phyloP scores from a whole-genome alignment of 2,329 filamentous ascomycete species.

The Colletotrichum somersetense region DNA sequence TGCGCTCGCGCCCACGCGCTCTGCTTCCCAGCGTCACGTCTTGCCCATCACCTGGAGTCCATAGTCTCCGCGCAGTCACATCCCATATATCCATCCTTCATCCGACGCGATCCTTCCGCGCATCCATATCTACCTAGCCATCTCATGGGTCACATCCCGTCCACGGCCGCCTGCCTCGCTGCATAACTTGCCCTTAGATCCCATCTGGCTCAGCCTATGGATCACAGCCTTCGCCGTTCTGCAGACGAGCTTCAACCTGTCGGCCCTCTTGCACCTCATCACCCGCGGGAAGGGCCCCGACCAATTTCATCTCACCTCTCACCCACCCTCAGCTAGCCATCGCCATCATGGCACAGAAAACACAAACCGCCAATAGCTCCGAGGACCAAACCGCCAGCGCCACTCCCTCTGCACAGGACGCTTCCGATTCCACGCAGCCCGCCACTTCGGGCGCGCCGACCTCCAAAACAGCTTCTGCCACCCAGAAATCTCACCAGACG shows the following conservation, averaged over 20 bases:
- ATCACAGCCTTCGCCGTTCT: constrained; percentile 32
- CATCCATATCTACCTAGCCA: constrained; percentile 11
- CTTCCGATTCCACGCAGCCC: constrained; percentile 41
- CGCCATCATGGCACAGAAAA: constrained; percentile 42
- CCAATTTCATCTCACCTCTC: constrained; percentile 16
- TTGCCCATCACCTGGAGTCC: neutral
- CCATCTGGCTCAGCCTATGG: constrained; percentile 30
- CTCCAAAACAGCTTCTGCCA: constrained; percentile 33
- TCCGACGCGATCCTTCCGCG: constrained; percentile 1
- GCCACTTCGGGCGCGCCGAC: constrained; percentile 30
- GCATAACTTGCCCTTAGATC: constrained; percentile 17
- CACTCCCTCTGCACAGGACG: constrained; percentile 40
- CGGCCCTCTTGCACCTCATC: constrained; percentile 41
- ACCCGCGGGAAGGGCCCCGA: constrained; percentile 41
- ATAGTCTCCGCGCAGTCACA: constrained; percentile 1
- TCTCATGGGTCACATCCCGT: constrained; percentile 36
- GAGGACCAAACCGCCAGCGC: constrained; percentile 42
- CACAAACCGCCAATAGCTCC: constrained; percentile 36
- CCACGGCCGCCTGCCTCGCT: constrained; percentile 18
- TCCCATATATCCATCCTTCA: constrained; percentile 4
- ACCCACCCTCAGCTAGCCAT: constrained; percentile 34
- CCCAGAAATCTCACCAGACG: constrained; percentile 49
- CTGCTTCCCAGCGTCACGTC: constrained; percentile 7
- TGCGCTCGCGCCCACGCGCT: constrained; percentile 14
- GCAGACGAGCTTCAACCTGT: constrained; percentile 32